A percentile compares a stretch with the other conserved stretches of the same genome.
Conservation (phyloP, 2,329 filamentous ascomycete species). For the Pseudogymnoascus sp. region DNA sequence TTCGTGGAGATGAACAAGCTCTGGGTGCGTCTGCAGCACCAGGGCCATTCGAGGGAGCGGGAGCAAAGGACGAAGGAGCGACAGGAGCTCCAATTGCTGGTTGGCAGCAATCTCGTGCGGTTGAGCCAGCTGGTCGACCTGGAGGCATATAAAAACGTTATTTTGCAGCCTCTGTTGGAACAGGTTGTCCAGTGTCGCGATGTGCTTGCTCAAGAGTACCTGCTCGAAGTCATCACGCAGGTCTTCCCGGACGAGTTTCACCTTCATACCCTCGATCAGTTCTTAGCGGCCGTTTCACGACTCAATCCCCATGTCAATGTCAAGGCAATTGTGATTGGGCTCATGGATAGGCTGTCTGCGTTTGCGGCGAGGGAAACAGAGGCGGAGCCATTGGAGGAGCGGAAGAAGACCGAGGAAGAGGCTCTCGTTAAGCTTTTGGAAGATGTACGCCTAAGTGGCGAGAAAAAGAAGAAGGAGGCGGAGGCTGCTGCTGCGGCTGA, state of each 20-base stretch:
- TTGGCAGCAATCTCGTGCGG: constrained; percentile 92
- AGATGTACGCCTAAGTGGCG: constrained; percentile 64
- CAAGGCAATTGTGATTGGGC: constrained; percentile 93
- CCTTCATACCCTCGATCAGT: constrained; percentile 90
- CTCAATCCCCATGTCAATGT: constrained; percentile 96
- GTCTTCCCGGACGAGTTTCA: constrained; percentile 99
- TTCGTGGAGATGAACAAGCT: constrained; percentile 99
- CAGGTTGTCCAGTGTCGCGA: constrained; percentile 98
- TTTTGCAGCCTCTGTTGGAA: constrained; percentile 82
- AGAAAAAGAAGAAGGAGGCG: constrained; percentile 31
- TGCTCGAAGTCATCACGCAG: constrained; percentile 96
- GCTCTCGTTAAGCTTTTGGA: constrained; percentile 73
- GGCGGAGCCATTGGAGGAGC: constrained; percentile 62
- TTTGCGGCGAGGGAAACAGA: constrained; percentile 88
- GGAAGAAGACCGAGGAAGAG: constrained; percentile 74
- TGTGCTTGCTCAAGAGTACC: constrained; percentile 93
- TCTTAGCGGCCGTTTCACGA: constrained; percentile 85
- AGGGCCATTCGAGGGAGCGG: constrained; percentile 90
- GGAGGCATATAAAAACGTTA: constrained; percentile 86
- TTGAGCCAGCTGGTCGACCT: constrained; percentile 93
- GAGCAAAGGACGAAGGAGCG: constrained; percentile 91
- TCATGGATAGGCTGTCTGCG: constrained; percentile 93
- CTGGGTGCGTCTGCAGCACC: constrained; percentile 95
- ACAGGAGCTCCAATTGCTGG: constrained; percentile 89
- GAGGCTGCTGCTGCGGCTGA: background rate